These are phyloP conservation scores for Candida sonorensis DNA, from an alignment of 805 yeast genomes.

Conservation along the genomic window DNA sequence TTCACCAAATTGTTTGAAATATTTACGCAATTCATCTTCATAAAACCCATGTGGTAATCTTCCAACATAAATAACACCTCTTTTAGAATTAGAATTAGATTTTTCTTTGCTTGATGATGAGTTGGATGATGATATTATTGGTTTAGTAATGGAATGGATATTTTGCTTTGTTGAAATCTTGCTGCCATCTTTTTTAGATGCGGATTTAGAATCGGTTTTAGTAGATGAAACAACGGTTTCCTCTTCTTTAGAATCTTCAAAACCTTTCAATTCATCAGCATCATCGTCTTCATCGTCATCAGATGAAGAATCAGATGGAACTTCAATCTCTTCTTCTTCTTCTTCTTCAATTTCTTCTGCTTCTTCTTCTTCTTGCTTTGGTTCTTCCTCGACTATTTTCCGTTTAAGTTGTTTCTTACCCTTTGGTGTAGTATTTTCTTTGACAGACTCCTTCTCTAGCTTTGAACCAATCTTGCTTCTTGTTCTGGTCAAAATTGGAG, in stretches of 20 bases:
- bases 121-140: slow-evolving; percentile 6
- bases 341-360: slow-evolving; percentile 7
- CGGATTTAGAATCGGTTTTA: background rate
- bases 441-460: no score
- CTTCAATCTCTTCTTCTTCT: slow-evolving; percentile 10
- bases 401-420: no score
- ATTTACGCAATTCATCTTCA: slow-evolving; percentile 69
- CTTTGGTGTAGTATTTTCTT: no score
- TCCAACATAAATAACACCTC: slow-evolving; percentile 82
- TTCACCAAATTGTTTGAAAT: slow-evolving; percentile 88
- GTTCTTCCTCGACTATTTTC: no score
- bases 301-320: slow-evolving; percentile 8
- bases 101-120: slow-evolving; percentile 3
- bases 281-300: slow-evolving; percentile 10
- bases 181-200: slow-evolving; percentile 1
- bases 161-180: slow-evolving; percentile 10
- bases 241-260: slow-evolving; percentile 10
- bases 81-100: slow-evolving; percentile 21
- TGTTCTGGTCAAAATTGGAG: slow-evolving; percentile 19
- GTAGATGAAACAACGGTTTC: background rate
- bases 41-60: slow-evolving; percentile 90
- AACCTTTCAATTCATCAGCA: slow-evolving; percentile 13
- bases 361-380: slow-evolving; percentile 1
- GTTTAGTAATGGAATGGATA: slow-evolving; percentile 20
- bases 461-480: slow-evolving; percentile 6